Percentiles rank a stretch among this genome's conserved stretches.
Conservation (phyloP, 257 asterid genomes). For the Nicotiana attenuata region DNA sequence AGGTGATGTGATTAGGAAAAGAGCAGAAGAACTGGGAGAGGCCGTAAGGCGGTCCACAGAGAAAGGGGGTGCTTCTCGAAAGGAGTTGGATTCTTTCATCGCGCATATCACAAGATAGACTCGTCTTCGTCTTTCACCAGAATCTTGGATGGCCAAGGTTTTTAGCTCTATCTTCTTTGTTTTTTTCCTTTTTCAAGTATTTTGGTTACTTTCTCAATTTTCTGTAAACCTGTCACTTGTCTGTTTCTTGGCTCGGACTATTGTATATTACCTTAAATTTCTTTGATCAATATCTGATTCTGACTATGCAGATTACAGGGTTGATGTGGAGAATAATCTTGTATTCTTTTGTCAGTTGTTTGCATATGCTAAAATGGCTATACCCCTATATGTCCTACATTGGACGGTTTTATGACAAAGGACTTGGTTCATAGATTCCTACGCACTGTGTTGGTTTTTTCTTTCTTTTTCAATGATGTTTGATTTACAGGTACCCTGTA, state of each 20-base stretch:
- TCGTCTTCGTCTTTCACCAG: neutral
- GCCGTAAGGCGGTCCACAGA: neutral
- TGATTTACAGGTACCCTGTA: no score
- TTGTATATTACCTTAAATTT: no score
- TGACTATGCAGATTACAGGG: neutral
- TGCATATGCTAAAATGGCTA: neutral
- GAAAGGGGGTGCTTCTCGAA: neutral
- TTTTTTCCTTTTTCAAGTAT: no score
- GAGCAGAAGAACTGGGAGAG: neutral
- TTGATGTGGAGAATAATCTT: neutral
- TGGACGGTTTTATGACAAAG: neutral
- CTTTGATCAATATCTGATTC: neutral
- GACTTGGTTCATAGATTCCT: neutral
- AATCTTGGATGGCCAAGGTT: neutral
- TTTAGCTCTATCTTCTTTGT: no score
- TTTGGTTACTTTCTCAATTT: no score
- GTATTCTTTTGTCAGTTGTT: neutral
- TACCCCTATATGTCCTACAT: no score
- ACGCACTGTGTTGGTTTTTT: no score
- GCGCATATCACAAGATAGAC: constrained; percentile 2
- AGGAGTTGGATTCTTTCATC: neutral
- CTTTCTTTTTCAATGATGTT: no score
- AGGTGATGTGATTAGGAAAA: neutral
- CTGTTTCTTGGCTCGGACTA: no score
- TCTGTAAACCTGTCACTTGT: no score